Evolutionary conservation across 371 early-diverging fungal species (phyloP).

Genomic region (Nosema granulosis): DNA sequence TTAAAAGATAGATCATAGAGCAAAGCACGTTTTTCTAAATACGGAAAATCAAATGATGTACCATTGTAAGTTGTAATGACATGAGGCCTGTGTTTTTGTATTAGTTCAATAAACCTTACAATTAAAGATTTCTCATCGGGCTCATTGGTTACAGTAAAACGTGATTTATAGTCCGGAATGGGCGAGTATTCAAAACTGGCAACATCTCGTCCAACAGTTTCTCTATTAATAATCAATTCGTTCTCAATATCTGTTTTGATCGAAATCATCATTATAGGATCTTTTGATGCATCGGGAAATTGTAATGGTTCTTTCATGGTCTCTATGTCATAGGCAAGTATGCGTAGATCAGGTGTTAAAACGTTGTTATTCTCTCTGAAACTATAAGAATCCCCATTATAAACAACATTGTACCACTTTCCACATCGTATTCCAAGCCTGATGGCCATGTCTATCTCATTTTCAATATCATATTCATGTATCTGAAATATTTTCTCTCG

Average conservation of each 20-base stretch:
- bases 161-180: slow-evolving; percentile 80
- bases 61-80: slow-evolving; percentile 97
- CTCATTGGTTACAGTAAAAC: slow-evolving; percentile 93
- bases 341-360: slow-evolving; percentile 75
- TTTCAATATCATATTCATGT: slow-evolving; percentile 64
- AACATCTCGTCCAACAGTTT: slow-evolving; percentile 88
- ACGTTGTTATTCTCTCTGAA: slow-evolving; percentile 68
- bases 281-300: slow-evolving; percentile 86
- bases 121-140: slow-evolving; percentile 76
- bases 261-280: slow-evolving; percentile 98
- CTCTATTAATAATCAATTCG: slow-evolving; percentile 89
- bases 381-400: slow-evolving; percentile 55
- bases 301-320: slow-evolving; percentile 93
- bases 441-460: slow-evolving; percentile 41
- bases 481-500: slow-evolving; percentile 27
- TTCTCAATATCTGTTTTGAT: slow-evolving; percentile 71
- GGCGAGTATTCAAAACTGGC: slow-evolving; percentile 94
- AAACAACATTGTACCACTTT: slow-evolving; percentile 59
- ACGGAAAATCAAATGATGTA: slow-evolving; percentile 98
- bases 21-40: slow-evolving; percentile 75
- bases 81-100: slow-evolving; percentile 78
- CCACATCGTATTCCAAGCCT: slow-evolving; percentile 59
- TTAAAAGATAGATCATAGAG: slow-evolving; percentile 41
- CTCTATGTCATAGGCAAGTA: slow-evolving; percentile 96
- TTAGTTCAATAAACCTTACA: slow-evolving; percentile 81